A percentile compares a stretch with the other conserved stretches of the same genome.
phyloP scores from a whole-genome alignment of 805 yeast genomes.

The Suhomyces emberorum region DNA sequence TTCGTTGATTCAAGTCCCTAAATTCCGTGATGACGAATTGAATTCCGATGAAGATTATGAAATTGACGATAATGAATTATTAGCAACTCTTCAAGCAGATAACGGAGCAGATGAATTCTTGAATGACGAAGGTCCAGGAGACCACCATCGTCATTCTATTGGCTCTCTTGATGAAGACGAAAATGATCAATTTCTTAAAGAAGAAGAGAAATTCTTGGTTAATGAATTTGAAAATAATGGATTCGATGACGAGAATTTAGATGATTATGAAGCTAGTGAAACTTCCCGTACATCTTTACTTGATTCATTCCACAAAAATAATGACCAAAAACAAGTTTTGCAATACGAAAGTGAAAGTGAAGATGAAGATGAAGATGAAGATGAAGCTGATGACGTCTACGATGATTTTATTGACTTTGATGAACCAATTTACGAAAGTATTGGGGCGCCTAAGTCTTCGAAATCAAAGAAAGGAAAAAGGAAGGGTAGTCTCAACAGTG shows the following conservation, averaged over 20 bases:
- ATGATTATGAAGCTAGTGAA: slow-evolving; percentile 17
- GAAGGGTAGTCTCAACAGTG: slow-evolving; percentile 21
- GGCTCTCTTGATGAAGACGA: slow-evolving; percentile 34
- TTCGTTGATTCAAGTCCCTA: slow-evolving; percentile 46
- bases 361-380: slow-evolving; percentile 24
- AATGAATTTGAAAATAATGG: slow-evolving; percentile 47
- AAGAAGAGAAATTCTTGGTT: slow-evolving; percentile 44
- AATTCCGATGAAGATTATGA: slow-evolving; percentile 66
- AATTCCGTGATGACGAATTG: slow-evolving; percentile 45
- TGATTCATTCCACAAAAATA: slow-evolving; percentile 18
- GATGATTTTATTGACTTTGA: slow-evolving; percentile 38
- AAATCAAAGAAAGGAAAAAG: slow-evolving; percentile 10
- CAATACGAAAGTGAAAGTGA: slow-evolving; percentile 39
- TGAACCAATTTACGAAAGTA: slow-evolving; percentile 2
- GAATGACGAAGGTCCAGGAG: slow-evolving; percentile 7
- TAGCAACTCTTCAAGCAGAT: slow-evolving; percentile 47
- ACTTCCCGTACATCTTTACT: slow-evolving; percentile 13
- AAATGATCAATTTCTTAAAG: slow-evolving; percentile 37
- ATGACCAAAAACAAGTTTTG: slow-evolving; percentile 34
- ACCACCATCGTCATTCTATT: slow-evolving; percentile 15
- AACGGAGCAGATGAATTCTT: slow-evolving; percentile 41
- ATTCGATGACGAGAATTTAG: slow-evolving; percentile 40
- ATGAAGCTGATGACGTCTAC: slow-evolving; percentile 31
- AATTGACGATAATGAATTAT: slow-evolving; percentile 46
- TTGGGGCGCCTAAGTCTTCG: neutral